These are phyloP conservation scores for Clarireedia monteithiana DNA, from an alignment of 2,329 filamentous ascomycete species.

Conservation along the genomic window DNA sequence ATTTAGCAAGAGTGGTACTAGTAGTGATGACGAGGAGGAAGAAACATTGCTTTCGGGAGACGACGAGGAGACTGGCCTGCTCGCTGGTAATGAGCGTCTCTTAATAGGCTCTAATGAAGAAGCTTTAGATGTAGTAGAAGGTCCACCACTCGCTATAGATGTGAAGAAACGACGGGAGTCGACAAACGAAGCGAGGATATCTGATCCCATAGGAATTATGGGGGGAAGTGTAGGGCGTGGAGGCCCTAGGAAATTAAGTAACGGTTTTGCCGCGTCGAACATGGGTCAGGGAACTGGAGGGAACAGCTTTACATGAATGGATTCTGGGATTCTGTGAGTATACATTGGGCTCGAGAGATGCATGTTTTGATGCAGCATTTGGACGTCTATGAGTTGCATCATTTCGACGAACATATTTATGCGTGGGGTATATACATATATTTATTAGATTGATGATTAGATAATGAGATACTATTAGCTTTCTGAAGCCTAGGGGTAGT, in stretches of 20 bases:
- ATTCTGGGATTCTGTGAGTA: too few relatives aligned
- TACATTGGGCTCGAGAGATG: too few relatives aligned
- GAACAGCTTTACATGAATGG: slow-evolving; percentile 23
- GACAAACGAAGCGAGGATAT: slow-evolving; percentile 18
- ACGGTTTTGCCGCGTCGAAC: slow-evolving; percentile 27
- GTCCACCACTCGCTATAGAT: slow-evolving; percentile 7
- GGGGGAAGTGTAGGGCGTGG: slow-evolving; percentile 26
- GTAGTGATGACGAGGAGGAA: slow-evolving; percentile 29
- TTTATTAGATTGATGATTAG: too few relatives aligned
- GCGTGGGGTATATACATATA: too few relatives aligned
- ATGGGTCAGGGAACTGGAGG: slow-evolving; percentile 27
- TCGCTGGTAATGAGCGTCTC: slow-evolving; percentile 17
- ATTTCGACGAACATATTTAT: too few relatives aligned
- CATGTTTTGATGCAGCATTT: too few relatives aligned
- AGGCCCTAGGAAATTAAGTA: slow-evolving; percentile 27
- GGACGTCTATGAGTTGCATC: too few relatives aligned
- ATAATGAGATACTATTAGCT: too few relatives aligned
- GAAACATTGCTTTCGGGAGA: slow-evolving; percentile 13
- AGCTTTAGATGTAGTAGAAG: slow-evolving; percentile 17
- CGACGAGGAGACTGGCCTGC: slow-evolving; percentile 14
- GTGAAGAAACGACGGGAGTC: neutral
- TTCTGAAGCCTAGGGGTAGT: too few relatives aligned
- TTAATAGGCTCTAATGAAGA: slow-evolving; percentile 19
- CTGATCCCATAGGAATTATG: slow-evolving; percentile 24
- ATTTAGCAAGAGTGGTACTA: slow-evolving; percentile 37